Evolutionary conservation across 73 alveolate genomes (phyloP).

Genomic region (Paramecium pentaurelia): DNA sequence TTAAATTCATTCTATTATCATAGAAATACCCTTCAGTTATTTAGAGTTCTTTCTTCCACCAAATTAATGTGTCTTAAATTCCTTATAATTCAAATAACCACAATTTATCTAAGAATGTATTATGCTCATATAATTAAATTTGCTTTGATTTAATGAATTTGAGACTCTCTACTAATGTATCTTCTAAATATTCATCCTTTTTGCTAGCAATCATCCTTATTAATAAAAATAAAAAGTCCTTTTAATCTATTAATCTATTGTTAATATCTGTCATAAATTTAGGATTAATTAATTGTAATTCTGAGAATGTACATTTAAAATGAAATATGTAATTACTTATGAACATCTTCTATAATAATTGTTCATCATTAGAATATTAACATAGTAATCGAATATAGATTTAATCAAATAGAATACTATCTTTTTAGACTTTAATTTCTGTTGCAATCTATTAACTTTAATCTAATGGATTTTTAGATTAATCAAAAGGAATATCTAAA

Average conservation of each 20-base stretch:
- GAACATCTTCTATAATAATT: background rate
- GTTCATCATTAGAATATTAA: background rate
- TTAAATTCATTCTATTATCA: background rate
- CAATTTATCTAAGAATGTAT: background rate
- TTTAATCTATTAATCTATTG: background rate
- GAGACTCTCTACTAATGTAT: background rate
- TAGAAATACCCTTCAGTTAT: background rate
- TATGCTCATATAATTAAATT: background rate
- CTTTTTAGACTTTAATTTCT: background rate
- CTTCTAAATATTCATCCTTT: background rate
- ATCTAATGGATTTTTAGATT: background rate
- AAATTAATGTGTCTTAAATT: background rate
- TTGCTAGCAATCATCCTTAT: background rate
- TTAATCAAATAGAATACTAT: background rate
- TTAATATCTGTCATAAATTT: background rate
- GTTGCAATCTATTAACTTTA: background rate
- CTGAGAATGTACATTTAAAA: background rate
- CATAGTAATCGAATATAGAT: background rate
- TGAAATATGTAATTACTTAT: background rate
- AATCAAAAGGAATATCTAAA: background rate
- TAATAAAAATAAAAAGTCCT: background rate
- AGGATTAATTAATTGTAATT: background rate
- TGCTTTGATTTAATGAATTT: background rate
- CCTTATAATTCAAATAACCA: background rate
- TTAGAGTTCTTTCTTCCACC: background rate